Evolutionary conservation across 2,329 filamentous ascomycete species (phyloP).

Genomic region (Graphium sp.): DNA sequence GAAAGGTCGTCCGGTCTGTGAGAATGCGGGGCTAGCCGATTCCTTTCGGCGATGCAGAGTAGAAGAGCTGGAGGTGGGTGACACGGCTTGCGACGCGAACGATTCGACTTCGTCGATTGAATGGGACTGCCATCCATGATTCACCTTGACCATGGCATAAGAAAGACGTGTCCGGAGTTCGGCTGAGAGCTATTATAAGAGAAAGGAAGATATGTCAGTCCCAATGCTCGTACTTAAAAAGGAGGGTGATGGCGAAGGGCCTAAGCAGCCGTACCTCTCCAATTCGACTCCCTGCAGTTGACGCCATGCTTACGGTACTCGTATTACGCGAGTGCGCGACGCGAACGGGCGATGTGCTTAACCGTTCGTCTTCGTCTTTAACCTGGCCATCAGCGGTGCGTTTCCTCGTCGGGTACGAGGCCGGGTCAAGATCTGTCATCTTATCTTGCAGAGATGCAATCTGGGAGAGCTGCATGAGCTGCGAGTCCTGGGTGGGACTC

Average conservation of each 20-base stretch:
- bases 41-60: constrained; percentile 33
- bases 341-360: constrained; percentile 19
- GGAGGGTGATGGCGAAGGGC: background rate
- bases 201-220: background rate
- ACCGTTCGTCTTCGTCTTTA: constrained; percentile 23
- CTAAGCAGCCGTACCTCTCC: constrained; percentile 27
- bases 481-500: constrained; percentile 29
- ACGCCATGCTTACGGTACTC: constrained; percentile 41
- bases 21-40: constrained; percentile 28
- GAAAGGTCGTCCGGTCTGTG: constrained; percentile 1
- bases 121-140: constrained; percentile 72
- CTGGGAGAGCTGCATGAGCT: constrained; percentile 33
- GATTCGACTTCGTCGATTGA: constrained; percentile 65
- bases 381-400: constrained; percentile 54
- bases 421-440: constrained; percentile 18
- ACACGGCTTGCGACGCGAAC: constrained; percentile 47
- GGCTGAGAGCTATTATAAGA: constrained; percentile 43
- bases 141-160: constrained; percentile 88
- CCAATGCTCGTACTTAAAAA: background rate
- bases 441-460: constrained; percentile 29
- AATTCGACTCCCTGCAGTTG: constrained; percentile 46
- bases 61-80: constrained; percentile 41
- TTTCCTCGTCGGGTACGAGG: constrained; percentile 32
- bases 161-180: constrained; percentile 72
- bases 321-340: constrained; percentile 45